Evolutionary conservation across 225 moss, liverwort and hornwort species (phyloP).

Genomic region (Climacium dendroides): DNA sequence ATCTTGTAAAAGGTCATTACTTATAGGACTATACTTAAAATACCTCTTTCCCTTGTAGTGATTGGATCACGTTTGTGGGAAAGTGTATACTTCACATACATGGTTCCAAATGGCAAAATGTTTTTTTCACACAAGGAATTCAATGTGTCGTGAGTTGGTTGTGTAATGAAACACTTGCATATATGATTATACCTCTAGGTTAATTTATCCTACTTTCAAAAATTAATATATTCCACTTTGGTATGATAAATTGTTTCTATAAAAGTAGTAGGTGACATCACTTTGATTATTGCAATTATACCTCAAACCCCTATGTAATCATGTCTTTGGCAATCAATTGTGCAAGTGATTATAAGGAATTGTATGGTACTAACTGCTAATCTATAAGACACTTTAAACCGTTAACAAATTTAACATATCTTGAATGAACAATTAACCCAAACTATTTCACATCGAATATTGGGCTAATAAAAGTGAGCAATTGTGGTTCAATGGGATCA

Average conservation of each 20-base stretch:
- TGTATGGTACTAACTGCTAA: background rate
- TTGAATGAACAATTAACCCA: background rate
- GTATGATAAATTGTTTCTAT: fast-evolving
- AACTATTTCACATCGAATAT: background rate
- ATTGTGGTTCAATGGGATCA: fast-evolving
- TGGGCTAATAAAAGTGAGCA: too few relatives aligned
- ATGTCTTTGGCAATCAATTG: background rate
- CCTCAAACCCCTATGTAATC: background rate
- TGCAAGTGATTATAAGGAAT: background rate
- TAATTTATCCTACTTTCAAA: background rate
- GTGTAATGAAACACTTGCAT: background rate
- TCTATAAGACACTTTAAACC: background rate
- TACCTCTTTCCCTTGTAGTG: too few relatives aligned
- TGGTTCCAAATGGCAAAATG: background rate
- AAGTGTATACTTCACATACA: background rate
- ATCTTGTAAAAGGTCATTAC: too few relatives aligned
- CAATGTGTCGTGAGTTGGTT: background rate
- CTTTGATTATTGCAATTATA: background rate
- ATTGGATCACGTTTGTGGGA: background rate
- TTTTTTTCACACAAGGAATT: background rate
- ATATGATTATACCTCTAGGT: too few relatives aligned
- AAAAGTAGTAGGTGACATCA: background rate
- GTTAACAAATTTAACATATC: too few relatives aligned
- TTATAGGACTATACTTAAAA: too few relatives aligned
- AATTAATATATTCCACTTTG: background rate